These are phyloP conservation scores for Lactarius pseudohatsudake DNA, from an alignment of 768 basidiomycete species.

Conservation along the genomic window DNA sequence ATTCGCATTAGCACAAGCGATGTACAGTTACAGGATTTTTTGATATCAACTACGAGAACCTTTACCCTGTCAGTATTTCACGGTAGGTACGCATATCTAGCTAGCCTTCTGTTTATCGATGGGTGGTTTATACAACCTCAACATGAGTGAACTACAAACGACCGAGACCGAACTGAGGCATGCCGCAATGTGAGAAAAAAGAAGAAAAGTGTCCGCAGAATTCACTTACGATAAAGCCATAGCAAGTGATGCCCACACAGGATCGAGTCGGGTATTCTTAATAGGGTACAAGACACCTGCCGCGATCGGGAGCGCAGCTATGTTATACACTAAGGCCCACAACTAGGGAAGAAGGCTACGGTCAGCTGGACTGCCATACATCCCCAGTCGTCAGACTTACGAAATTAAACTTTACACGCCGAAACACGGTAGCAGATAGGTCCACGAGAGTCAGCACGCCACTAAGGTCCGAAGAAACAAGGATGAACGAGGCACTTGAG, in stretches of 20 bases:
- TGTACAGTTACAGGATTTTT: conserved; percentile 2
- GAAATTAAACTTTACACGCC: conserved; percentile 73
- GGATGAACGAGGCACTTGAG: conserved; percentile 76
- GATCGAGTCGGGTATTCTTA: conserved; percentile 61
- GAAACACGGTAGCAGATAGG: conserved; percentile 63
- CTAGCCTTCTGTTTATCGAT: background rate
- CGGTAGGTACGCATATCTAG: too few relatives aligned
- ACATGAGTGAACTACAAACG: conserved; percentile 58
- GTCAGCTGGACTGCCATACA: conserved; percentile 5
- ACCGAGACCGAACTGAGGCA: conserved; percentile 58
- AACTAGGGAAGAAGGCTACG: conserved; percentile 40
- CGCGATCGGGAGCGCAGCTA: conserved; percentile 68
- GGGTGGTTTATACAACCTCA: conserved; percentile 49
- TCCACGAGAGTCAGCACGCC: conserved; percentile 59
- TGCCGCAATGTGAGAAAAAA: conserved; percentile 1
- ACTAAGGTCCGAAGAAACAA: conserved; percentile 66
- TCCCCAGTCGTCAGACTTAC: conserved; percentile 39
- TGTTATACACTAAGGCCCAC: conserved; percentile 71
- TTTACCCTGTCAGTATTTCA: background rate
- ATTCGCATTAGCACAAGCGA: background rate
- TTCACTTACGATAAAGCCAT: conserved; percentile 67
- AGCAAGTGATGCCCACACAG: conserved; percentile 78
- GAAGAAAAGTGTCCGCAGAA: background rate
- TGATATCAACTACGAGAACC: conserved; percentile 2
- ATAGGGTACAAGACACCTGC: conserved; percentile 76